Evolutionary conservation across 495 filamentous ascomycete species (phyloP), one percentile per base, ranked within the genome.

Genomic region (Geopyxis carbonaria): DNA sequence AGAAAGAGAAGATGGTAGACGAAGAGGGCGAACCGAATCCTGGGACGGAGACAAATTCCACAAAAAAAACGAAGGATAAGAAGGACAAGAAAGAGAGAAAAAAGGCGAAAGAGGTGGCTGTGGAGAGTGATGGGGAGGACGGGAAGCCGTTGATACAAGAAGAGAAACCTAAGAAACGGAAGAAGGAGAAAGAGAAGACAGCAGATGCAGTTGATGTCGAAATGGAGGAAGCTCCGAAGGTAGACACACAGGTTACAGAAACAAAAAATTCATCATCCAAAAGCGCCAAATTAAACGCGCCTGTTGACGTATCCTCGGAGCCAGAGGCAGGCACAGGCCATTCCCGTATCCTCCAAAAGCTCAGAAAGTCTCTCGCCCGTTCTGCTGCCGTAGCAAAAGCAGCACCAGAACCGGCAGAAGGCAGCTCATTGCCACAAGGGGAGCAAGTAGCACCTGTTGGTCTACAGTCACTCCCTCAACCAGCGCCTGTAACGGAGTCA

Each of bases 381-480:
- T 13, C 11, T 19, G 14, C 40, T 22, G 6, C 28, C 14, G 30
- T 8, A 25, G 42, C 39, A 41, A 48, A 22, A 18, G 13, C 21
- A 50, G 38, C 16, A 40, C 22, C 28, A 23, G 18, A 14, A 32
- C 30, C 19, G 14, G 9, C 40, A 13, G 24, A 33, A 11, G 3
- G 15, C 21, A 13, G 40, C 23, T n/a, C 28, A 13, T 9, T 28
- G 31, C 16, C 47, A 24, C 6, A 31, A 14, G 9, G 31, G 25
- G 13, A 24, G 20, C 22, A 25, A 23, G 22, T 30, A 18, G 9
- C 15, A 16, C 9, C 25, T 10, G 31, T 46, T n/a, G 52, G 52
- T 18, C 52, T 56, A 8, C 33, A 51, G 11, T 47, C 53, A 9
- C 44, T 56, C 19, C 53, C 53, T 4, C 53, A 56, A 15, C 53